phyloP scores from a whole-genome alignment of 257 asterid genomes.

The Perilla frutescens region DNA sequence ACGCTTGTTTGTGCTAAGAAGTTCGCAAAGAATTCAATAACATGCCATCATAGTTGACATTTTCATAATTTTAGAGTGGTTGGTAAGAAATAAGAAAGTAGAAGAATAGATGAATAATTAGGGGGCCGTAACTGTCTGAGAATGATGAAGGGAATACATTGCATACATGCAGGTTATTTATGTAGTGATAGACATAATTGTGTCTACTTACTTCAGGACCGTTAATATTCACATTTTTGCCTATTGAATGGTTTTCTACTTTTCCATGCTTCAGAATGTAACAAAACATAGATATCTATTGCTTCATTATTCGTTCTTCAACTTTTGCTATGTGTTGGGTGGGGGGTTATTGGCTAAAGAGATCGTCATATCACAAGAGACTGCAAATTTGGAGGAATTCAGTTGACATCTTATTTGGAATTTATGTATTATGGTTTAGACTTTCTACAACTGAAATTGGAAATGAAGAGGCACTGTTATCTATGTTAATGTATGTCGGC shows the following conservation, averaged over 20 bases:
- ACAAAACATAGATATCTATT: background rate
- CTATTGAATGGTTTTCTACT: background rate
- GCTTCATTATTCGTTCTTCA: slow-evolving; percentile 15
- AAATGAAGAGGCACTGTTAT: too few relatives aligned
- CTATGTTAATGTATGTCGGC: background rate
- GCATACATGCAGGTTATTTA: slow-evolving; percentile 7
- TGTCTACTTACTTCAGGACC: background rate
- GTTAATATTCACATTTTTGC: background rate
- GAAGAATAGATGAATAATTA: slow-evolving; percentile 19
- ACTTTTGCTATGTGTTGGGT: too few relatives aligned
- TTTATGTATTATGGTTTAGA: slow-evolving; percentile 1
- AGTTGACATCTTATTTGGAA: slow-evolving; percentile 6
- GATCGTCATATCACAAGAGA: slow-evolving; percentile 15
- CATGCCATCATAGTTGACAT: slow-evolving; percentile 16
- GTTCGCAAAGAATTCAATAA: background rate
- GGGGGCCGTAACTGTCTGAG: background rate
- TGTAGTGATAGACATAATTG: slow-evolving; percentile 5
- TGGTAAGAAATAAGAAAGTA: background rate
- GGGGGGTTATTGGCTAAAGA: slow-evolving; percentile 4
- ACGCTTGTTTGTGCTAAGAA: slow-evolving; percentile 6
- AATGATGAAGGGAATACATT: slow-evolving; percentile 22
- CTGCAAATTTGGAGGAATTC: slow-evolving; percentile 5
- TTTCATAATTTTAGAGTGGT: background rate
- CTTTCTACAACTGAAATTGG: background rate
- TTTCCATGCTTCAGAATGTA: background rate